Percentiles rank a stretch among this genome's conserved stretches.
phyloP scores from a whole-genome alignment of 208 protist genomes.

The Trypanosoma scelopori region DNA sequence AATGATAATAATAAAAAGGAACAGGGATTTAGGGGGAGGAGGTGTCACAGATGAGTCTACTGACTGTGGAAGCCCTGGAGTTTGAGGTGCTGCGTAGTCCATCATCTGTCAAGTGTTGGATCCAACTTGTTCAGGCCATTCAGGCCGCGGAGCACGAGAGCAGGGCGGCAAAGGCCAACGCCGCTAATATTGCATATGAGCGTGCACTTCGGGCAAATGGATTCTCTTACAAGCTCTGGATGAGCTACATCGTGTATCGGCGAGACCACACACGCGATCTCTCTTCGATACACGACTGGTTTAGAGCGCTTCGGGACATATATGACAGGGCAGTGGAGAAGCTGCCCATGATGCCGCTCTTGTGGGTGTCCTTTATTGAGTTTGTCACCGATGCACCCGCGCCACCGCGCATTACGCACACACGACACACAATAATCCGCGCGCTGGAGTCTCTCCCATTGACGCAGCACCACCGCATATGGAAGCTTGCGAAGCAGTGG shows the following conservation, averaged over 20 bases:
- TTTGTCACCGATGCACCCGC: conserved; percentile 50
- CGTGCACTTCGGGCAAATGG: conserved; percentile 63
- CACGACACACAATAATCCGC: conserved; percentile 52
- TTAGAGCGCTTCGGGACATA: conserved; percentile 57
- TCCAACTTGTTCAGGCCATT: conserved; percentile 46
- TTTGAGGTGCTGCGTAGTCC: conserved; percentile 60
- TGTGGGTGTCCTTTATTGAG: conserved; percentile 74
- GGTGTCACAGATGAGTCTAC: conserved; percentile 9
- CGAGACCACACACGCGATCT: conserved; percentile 42
- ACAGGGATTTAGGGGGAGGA: no score
- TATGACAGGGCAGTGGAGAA: conserved; percentile 72
- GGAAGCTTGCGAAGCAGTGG: conserved; percentile 60
- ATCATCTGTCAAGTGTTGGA: conserved; percentile 59
- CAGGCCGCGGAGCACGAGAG: conserved; percentile 21
- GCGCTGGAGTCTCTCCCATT: conserved; percentile 56
- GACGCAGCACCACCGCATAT: conserved; percentile 80
- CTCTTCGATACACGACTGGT: conserved; percentile 56
- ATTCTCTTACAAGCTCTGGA: conserved; percentile 86
- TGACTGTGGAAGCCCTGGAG: conserved; percentile 42
- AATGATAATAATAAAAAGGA: no score
- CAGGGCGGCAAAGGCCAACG: conserved; percentile 47
- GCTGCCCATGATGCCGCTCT: conserved; percentile 71
- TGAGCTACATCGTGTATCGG: conserved; percentile 60
- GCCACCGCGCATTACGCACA: conserved; percentile 59
- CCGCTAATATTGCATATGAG: conserved; percentile 71